Evolutionary conservation across 1,139 yeast genomes (phyloP), one percentile per base, ranked within the genome.

Genomic region (Hemisphaericaspora lyxosophila): DNA sequence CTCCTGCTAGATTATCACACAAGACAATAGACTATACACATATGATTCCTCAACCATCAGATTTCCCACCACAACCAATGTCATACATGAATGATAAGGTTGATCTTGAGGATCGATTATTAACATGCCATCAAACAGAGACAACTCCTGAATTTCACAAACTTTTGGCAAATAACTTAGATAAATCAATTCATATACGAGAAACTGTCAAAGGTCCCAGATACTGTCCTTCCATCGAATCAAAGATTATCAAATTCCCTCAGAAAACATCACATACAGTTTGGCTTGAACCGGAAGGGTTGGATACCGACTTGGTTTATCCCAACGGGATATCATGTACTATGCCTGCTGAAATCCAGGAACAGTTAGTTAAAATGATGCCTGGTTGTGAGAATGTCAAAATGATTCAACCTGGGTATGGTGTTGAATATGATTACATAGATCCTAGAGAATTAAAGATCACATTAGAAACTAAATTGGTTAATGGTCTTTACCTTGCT

Each of bases 231-330:
- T 90, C 97, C 0, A 81, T 94, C 33, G 99, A 94, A 56, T 81
- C 95, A 5, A 94, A 94, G 55, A 72, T 94, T 23, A 77, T 85
- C 33, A 77, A 89, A 49, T 94, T 94, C 54, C 73, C 87, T 4
- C 84, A 85, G 30, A 90, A 86, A 54, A 65, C 73, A 4, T 68
- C 79, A 1, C 98, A 94, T 57, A 75, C 81, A 41, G 81, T 94
- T 5, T 94, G 98, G 98, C 69, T 94, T 6, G 98, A 94, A 58
- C 97, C 97, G 0, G 99, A 94, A 57, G 98, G 98, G 0, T 65
- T 89, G 16, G 84, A 86, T 51, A 78, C 94, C 0, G 85, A 88
- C 53, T 67, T 87, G 19, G 84, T 92, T 4, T 94, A 94, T 54
- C 99, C 99, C 0, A 92, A 92, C 54, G 99, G 99, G 12, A 88